Evolutionary conservation across 192 early-diverging fungal species (phyloP), one percentile per base, ranked within the genome.

Genomic region (Funneliformis geosporum): DNA sequence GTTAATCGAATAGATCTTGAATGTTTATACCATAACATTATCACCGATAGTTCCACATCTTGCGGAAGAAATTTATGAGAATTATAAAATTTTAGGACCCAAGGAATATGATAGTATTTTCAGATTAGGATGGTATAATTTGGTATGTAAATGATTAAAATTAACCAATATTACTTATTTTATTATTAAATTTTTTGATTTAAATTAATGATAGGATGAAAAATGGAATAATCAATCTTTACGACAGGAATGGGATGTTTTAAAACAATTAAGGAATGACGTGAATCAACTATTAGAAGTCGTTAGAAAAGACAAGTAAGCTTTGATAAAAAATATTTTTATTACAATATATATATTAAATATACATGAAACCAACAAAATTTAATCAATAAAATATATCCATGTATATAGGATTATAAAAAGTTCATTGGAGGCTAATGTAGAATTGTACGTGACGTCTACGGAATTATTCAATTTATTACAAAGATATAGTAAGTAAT

Each of bases 51-150:
- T 86, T 1, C 87, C 87, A 65, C 91, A 92, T 79, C 81, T 92
- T 21, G 91, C 88, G 2, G 94, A 94, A 69, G 94, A 95, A 66
- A 88, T 93, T 60, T 93, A 92, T 83, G 91, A 91, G 74, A 87
- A 93, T 74, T 87, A 82, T 78, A 86, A 83, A 33, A 79, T 71
- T 5, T 81, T 79, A 80, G 85, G 80, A 73, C 80, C 40, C 62
- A 72, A 8, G n/a, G 79, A 47, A 83, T 89, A 66, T 70, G 84
- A 82, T 75, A 87, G 50, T 71, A 86, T 94, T 60, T 93, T 93
- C 77, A 87, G 89, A 73, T 82, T 86, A 16, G 81, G 86, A 18
- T 93, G 91, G 92, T 84, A 89, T 78, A 75, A 85, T 77, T 76
- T 83, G n/a, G 85, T 78, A 81, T 62, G 81, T 70, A 23, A 28